Percentiles rank a stretch among this genome's conserved stretches.
Evolutionary conservation across 75 land plant genomes (phyloP).

Genomic region (Cryptomeria japonica): DNA sequence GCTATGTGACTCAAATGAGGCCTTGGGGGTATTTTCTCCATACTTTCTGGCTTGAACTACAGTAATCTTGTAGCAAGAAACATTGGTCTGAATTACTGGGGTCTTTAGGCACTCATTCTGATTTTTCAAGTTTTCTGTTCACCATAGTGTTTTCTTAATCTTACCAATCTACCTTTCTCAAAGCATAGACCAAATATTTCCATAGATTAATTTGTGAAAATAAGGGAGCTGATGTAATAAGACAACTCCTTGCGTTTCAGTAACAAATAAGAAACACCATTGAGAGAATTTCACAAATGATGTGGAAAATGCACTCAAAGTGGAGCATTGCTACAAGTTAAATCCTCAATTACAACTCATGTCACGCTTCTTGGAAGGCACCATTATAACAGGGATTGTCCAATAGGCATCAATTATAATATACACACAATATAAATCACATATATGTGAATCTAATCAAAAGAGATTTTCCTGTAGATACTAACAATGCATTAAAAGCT

Average conservation of each 20-base stretch:
- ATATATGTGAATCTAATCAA: not conserved
- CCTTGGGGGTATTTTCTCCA: not conserved
- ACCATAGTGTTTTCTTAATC: not conserved
- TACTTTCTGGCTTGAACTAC: not conserved
- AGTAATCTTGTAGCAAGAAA: not conserved
- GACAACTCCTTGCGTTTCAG: not conserved
- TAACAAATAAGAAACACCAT: not conserved
- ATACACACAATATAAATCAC: not conserved
- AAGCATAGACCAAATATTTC: not conserved
- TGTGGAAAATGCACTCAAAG: not conserved
- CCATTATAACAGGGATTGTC: not conserved
- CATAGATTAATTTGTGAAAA: not conserved
- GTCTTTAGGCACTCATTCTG: not conserved
- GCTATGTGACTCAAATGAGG: not conserved
- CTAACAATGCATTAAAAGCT: not conserved
- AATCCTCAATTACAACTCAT: not conserved
- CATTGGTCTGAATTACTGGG: not conserved
- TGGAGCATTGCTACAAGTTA: not conserved
- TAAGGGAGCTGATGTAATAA: not conserved
- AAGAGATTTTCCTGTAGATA: not conserved
- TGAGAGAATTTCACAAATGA: not conserved
- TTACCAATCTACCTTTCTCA: not conserved
- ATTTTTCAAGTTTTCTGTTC: too few species aligned
- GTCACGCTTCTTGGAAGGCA: not conserved
- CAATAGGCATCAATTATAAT: not conserved